Conservation (phyloP, 805 yeast species). For the Myxozyma mucilagina region DNA sequence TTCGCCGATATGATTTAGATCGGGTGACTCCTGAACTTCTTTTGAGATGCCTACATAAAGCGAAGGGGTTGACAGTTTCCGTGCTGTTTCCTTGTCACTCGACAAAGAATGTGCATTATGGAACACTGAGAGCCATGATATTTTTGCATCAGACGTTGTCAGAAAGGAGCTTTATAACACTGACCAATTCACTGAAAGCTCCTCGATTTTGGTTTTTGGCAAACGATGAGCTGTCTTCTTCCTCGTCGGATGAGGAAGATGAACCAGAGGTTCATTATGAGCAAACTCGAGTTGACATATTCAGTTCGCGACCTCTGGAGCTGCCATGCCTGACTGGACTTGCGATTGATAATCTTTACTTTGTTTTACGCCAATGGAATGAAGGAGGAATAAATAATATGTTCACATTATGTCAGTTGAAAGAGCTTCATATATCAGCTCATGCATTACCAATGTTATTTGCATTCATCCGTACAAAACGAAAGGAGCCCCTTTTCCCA, state of each 20-base stretch:
- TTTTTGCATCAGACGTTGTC: conserved; percentile 21
- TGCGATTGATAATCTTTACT: conserved; percentile 20
- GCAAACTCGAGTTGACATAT: background rate
- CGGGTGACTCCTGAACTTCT: conserved; percentile 19
- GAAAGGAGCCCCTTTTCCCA: conserved; percentile 14
- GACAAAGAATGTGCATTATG: conserved; percentile 19
- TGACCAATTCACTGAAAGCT: conserved; percentile 7
- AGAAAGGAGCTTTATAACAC: conserved; percentile 6
- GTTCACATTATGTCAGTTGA: conserved; percentile 9
- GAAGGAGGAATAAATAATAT: conserved; percentile 15
- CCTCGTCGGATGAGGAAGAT: background rate
- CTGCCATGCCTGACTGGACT: conserved; percentile 12
- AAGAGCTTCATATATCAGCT: conserved; percentile 20
- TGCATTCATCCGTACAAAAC: conserved; percentile 20
- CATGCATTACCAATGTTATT: conserved; percentile 22
- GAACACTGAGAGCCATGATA: conserved; percentile 22
- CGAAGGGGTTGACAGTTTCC: conserved; percentile 16
- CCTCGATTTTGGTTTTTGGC: background rate
- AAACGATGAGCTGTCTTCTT: background rate
- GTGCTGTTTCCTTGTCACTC: conserved; percentile 22
- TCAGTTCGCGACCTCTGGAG: background rate
- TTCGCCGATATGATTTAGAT: conserved; percentile 19
- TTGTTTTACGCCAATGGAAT: conserved; percentile 20
- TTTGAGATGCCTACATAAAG: conserved; percentile 9
- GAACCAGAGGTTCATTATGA: background rate